A percentile compares a stretch with the other conserved stretches of the same genome.
Evolutionary conservation across 768 basidiomycete species (phyloP).

Genomic region (Boletus rubroflammeus): DNA sequence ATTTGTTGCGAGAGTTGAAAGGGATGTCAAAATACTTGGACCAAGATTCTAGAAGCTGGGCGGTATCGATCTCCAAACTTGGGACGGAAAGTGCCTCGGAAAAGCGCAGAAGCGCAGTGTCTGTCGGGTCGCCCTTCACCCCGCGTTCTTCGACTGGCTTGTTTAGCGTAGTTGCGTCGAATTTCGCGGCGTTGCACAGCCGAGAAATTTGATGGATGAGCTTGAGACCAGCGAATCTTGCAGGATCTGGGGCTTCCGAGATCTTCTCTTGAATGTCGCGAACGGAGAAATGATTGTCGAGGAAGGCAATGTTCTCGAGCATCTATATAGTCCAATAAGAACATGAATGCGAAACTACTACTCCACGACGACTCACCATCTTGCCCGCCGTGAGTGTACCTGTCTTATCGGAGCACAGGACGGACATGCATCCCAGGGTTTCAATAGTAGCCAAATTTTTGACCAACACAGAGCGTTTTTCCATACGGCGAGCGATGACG

Average conservation of each 20-base stretch:
- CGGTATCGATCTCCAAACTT: conserved; percentile 14
- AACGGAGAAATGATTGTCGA: conserved; percentile 24
- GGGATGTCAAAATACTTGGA: conserved; percentile 35
- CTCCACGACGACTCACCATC: conserved; percentile 33
- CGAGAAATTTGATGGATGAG: conserved; percentile 39
- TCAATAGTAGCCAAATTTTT: conserved; percentile 51
- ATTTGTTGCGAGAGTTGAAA: conserved; percentile 53
- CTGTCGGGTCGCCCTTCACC: conserved; percentile 47
- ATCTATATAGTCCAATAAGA: conserved; percentile 24
- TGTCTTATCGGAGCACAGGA: conserved; percentile 53
- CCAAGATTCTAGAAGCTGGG: conserved; percentile 19
- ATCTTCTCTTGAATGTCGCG: conserved; percentile 12
- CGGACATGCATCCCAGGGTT: conserved; percentile 48
- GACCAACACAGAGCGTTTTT: conserved; percentile 43
- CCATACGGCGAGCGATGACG: conserved; percentile 45
- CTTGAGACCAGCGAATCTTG: conserved; percentile 15
- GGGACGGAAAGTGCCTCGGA: conserved; percentile 31
- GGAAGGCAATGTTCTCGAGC: conserved; percentile 38
- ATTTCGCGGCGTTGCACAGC: conserved; percentile 55
- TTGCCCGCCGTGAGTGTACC: conserved; percentile 45
- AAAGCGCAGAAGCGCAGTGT: conserved; percentile 51
- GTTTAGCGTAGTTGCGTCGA: conserved; percentile 33
- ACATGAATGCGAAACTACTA: background rate
- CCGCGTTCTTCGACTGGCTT: conserved; percentile 30
- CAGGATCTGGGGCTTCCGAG: conserved; percentile 6